Evolutionary conservation across 305 asterid genomes (phyloP), one percentile per base, ranked within the genome.

Genomic region (Nicotiana rustica): DNA sequence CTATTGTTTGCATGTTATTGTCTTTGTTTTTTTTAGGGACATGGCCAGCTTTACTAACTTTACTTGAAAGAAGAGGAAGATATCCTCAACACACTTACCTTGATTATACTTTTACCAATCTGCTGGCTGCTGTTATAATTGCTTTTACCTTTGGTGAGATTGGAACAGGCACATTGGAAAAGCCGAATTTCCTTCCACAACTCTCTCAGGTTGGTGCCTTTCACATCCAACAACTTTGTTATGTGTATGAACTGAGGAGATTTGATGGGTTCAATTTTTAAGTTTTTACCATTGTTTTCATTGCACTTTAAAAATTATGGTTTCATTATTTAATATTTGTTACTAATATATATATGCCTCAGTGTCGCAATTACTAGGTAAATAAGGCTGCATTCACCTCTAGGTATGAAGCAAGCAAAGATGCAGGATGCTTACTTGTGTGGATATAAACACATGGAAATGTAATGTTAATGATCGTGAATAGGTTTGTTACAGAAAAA

Each of bases 61-160:
- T 86, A 17, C 85, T 90, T 25, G 93, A 90, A 75, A 85, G 93
- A 73, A 82, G 93, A 0, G 93, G 93, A 17, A 90, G 88, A 59
- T 88, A 85, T 33, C 93, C 93, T 67, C 92, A 89, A 82, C 98
- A 95, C 81, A 93, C 97, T 10, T 95, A 95, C 62, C 98, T 95
- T 65, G 98, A 95, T 87, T 95, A 95, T 85, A 88, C 98, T 0
- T 9, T 91, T 85, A 93, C 98, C 0, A 95, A 95, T 88, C 88
- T 95, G 5, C 84, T 93, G 84, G 98, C 98, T 77, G 98, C 98
- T 56, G 85, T 92, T 21, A 88, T 95, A 47, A 92, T 95, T 71
- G 98, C 98, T 69, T 93, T 93, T 88, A 91, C 98, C 21, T 91
- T 95, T 81, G 98, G 97, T 29, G 92, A 95, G 81, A 91, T 93